These are phyloP conservation scores for Solanum commersonii DNA, from an alignment of 257 asterid genomes.

Conservation along the genomic window DNA sequence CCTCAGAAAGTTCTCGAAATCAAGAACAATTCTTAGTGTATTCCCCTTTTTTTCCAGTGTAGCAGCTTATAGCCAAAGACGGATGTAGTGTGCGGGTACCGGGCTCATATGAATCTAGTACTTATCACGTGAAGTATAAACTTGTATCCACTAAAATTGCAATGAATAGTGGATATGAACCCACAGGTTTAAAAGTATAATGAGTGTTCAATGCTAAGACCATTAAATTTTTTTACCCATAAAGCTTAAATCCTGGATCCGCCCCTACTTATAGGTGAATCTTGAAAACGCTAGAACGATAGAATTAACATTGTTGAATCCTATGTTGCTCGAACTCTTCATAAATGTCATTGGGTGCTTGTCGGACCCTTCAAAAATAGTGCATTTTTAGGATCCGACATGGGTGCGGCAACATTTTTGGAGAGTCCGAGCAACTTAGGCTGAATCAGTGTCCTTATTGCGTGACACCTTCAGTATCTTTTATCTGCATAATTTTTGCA, in stretches of 20 bases:
- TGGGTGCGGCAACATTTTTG: neutral
- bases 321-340: neutral
- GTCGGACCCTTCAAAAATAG: neutral
- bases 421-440: neutral
- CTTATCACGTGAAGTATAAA: neutral
- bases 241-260: neutral
- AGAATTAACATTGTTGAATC: neutral
- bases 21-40: neutral
- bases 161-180: neutral
- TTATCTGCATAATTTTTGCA: neutral
- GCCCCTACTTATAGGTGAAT: neutral
- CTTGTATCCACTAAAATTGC: neutral
- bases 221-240: neutral
- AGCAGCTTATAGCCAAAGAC: neutral
- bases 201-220: neutral
- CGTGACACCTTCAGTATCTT: neutral
- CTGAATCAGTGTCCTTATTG: neutral
- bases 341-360: neutral
- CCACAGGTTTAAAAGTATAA: neutral
- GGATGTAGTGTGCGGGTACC: neutral
- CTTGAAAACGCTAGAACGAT: neutral
- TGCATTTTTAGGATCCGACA: neutral
- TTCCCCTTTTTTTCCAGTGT: neutral
- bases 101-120: neutral
- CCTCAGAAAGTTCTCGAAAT: neutral